Evolutionary conservation across 2,329 filamentous ascomycete genomes (phyloP).

Genomic region (Penicillium sumatraense): DNA sequence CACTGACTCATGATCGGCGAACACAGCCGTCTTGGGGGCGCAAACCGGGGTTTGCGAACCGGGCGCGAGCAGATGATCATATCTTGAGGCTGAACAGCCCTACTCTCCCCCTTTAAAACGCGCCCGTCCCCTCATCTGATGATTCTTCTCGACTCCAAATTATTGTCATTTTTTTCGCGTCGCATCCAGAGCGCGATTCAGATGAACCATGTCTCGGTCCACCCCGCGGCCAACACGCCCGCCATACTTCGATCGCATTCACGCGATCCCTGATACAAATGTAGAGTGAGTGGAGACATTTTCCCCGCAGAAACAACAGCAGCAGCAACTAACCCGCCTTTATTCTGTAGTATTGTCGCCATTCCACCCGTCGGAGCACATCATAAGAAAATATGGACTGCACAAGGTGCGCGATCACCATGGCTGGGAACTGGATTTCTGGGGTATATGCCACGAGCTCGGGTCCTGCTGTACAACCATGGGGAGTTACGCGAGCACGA

Average conservation of each 20-base stretch:
- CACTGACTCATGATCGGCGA: constrained; percentile 23
- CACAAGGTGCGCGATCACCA: constrained; percentile 20
- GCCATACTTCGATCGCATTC: constrained; percentile 22
- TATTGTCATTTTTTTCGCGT: not conserved
- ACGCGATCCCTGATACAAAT: constrained; percentile 19
- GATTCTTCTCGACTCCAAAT: not conserved
- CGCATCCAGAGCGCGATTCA: not conserved
- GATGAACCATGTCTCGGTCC: constrained; percentile 14
- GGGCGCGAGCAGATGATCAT: constrained; percentile 26
- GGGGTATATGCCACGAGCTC: constrained; percentile 27
- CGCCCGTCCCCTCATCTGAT: constrained; percentile 5
- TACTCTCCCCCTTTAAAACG: constrained; percentile 9
- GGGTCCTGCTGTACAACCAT: constrained; percentile 35
- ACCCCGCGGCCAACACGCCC: constrained; percentile 7
- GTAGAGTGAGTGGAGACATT: constrained; percentile 32
- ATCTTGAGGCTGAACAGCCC: constrained; percentile 24
- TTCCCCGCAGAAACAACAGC: not conserved
- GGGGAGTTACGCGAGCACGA: constrained; percentile 31
- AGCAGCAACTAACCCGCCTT: not conserved
- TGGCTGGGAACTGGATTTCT: constrained; percentile 33
- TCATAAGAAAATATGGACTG: constrained; percentile 33
- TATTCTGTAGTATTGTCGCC: constrained; percentile 42
- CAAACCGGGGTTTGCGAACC: constrained; percentile 11
- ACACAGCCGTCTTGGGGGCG: constrained; percentile 14
- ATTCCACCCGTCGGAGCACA: constrained; percentile 43